These are phyloP conservation scores for Pythium graminicola DNA, from an alignment of 352 stramenopile genomes.

Conservation along the genomic window DNA sequence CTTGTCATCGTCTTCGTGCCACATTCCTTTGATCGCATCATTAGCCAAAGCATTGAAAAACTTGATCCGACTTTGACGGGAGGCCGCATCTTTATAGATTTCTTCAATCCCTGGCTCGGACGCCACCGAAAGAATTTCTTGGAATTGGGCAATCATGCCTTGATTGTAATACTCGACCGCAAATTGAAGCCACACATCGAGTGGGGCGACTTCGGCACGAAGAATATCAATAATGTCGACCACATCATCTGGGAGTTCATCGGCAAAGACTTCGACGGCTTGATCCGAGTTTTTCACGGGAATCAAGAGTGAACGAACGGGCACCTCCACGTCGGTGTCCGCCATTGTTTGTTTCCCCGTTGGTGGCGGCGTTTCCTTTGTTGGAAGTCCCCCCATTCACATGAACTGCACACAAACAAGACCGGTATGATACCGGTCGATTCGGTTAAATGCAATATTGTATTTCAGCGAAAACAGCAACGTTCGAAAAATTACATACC, in stretches of 20 bases:
- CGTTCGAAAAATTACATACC: constrained; percentile 10
- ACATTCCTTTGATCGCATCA: constrained; percentile 85
- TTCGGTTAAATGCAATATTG: neutral
- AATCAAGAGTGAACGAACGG: constrained; percentile 76
- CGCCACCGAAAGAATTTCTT: constrained; percentile 78
- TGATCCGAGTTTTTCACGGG: constrained; percentile 88
- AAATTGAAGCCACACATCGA: constrained; percentile 90
- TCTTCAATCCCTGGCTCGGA: constrained; percentile 81
- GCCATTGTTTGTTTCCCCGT: constrained; percentile 14
- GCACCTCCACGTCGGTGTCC: constrained; percentile 16
- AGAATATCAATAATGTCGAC: constrained; percentile 91
- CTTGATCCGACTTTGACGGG: constrained; percentile 82
- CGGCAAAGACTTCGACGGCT: constrained; percentile 85
- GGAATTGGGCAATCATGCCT: constrained; percentile 68
- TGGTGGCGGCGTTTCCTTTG: neutral
- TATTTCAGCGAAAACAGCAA: neutral
- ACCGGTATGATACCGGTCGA: constrained; percentile 6
- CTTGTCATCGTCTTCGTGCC: constrained; percentile 86
- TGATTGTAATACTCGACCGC: constrained; percentile 90
- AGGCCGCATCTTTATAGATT: constrained; percentile 85
- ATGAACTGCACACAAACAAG: constrained; percentile 10
- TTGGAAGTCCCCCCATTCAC: constrained; percentile 2
- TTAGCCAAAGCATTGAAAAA: constrained; percentile 85
- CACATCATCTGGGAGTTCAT: constrained; percentile 86
- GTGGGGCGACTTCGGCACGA: constrained; percentile 83